A percentile compares a stretch with the other conserved stretches of the same genome.
phyloP scores from a whole-genome alignment of 1,284 basidiomycete genomes.

The Agroathelia rolfsii region DNA sequence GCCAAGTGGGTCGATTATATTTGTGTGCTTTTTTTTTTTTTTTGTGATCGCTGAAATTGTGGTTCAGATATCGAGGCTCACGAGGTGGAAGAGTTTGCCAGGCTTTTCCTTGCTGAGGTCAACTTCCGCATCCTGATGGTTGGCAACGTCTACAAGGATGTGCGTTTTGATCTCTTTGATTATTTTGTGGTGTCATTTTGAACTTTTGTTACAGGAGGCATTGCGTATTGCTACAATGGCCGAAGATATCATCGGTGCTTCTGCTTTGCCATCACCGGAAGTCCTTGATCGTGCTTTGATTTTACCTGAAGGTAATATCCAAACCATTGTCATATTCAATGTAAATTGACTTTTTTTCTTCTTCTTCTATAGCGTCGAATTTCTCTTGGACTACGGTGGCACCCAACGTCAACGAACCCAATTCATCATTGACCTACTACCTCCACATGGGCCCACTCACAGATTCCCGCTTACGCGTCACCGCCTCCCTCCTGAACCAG shows the following conservation, averaged over 20 bases:
- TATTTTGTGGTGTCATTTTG: constrained; percentile 8
- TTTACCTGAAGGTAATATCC: constrained; percentile 50
- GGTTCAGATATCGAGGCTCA: constrained; percentile 54
- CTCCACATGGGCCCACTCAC: constrained; percentile 59
- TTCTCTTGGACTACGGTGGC: constrained; percentile 61
- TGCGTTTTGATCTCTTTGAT: constrained; percentile 25
- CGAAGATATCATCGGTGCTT: constrained; percentile 58
- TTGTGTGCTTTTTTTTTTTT: background rate
- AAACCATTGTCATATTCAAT: constrained; percentile 1
- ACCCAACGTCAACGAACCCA: constrained; percentile 83
- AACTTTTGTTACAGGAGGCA: constrained; percentile 52
- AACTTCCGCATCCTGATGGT: constrained; percentile 73
- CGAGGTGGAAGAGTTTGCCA: constrained; percentile 65
- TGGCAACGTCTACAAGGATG: constrained; percentile 81
- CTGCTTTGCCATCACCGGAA: constrained; percentile 42
- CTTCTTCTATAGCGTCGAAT: constrained; percentile 47
- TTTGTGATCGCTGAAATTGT: no score
- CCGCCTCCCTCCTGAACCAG: constrained; percentile 57
- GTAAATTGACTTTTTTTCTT: constrained; percentile 6
- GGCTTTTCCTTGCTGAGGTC: constrained; percentile 55
- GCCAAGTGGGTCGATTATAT: constrained; percentile 42
- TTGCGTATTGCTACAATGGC: constrained; percentile 62
- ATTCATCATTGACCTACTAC: constrained; percentile 78
- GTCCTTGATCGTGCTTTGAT: constrained; percentile 57
- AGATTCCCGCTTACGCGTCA: constrained; percentile 49